Percentiles rank a stretch among this genome's conserved stretches.
phyloP scores from a whole-genome alignment of 192 early-diverging fungal genomes.

The Entomortierella parvispora region DNA sequence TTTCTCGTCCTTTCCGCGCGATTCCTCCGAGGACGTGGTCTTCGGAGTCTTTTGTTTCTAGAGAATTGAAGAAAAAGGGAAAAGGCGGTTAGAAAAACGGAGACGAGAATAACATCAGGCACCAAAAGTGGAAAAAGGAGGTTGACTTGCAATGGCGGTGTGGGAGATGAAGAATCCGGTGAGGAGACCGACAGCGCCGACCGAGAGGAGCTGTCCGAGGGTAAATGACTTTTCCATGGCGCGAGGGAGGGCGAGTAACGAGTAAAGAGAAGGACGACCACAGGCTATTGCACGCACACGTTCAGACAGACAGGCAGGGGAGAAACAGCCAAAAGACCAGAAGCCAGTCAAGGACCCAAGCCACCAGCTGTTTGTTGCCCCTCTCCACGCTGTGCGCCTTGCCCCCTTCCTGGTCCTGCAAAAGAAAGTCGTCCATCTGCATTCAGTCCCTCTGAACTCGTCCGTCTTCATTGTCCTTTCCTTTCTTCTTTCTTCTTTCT shows the following conservation, averaged over 20 bases:
- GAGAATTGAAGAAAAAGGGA: no score
- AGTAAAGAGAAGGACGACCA: no score
- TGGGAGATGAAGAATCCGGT: slow-evolving; percentile 37
- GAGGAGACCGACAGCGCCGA: slow-evolving; percentile 38
- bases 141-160: slow-evolving; percentile 11
- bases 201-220: slow-evolving; percentile 40
- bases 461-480: slow-evolving; percentile 1
- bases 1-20: slow-evolving; percentile 19
- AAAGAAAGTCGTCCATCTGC: no score
- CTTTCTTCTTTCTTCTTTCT: not conserved
- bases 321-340: not conserved
- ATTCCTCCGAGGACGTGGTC: no score
- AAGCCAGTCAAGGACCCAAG: not conserved
- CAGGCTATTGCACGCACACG: no score
- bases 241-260: not conserved
- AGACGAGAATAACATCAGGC: not conserved
- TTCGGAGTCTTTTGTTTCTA: not conserved
- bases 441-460: no score
- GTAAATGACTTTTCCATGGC: slow-evolving; percentile 48
- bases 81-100: no score
- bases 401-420: no score
- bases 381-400: no score
- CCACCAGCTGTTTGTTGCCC: no score
- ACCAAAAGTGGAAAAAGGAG: not conserved
- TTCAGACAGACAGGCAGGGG: no score